Evolutionary conservation across 768 basidiomycete species (phyloP).

Genomic region (Cytidiella melzeri): DNA sequence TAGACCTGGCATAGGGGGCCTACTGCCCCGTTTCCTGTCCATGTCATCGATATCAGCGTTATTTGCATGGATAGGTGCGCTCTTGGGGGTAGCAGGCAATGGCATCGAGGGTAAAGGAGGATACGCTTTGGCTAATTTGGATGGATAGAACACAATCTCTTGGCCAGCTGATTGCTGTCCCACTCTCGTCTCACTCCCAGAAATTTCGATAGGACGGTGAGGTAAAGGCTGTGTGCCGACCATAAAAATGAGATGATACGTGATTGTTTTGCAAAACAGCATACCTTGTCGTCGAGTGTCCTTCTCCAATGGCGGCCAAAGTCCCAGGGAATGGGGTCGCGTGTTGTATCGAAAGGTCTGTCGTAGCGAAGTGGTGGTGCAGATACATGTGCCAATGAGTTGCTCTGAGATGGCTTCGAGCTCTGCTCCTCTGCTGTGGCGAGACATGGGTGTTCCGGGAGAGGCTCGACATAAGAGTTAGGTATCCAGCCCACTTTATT

Average conservation of each 20-base stretch:
- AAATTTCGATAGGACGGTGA: no score
- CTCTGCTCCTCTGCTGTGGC: background rate
- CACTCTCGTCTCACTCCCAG: no score
- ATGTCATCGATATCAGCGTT: no score
- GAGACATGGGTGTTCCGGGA: constrained; percentile 21
- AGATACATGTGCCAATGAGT: no score
- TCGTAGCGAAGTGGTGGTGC: no score
- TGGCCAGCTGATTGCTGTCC: constrained; percentile 37
- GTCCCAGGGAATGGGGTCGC: no score
- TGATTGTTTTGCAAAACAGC: background rate
- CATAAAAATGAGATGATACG: no score
- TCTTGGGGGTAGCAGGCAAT: constrained; percentile 5
- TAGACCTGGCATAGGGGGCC: no score
- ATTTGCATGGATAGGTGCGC: background rate
- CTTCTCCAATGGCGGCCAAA: background rate
- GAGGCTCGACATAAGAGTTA: constrained; percentile 54
- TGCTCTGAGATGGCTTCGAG: no score
- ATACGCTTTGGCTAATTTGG: constrained; percentile 1
- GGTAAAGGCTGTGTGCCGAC: background rate
- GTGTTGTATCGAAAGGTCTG: no score
- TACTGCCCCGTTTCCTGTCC: no score
- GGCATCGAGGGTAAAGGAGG: constrained; percentile 4
- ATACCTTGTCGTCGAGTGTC: background rate
- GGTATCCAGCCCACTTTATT: constrained; percentile 71
- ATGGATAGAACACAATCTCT: constrained; percentile 16